These are phyloP conservation scores for Passiflora organensis DNA, from an alignment of 345 rosid species.

Conservation along the genomic window DNA sequence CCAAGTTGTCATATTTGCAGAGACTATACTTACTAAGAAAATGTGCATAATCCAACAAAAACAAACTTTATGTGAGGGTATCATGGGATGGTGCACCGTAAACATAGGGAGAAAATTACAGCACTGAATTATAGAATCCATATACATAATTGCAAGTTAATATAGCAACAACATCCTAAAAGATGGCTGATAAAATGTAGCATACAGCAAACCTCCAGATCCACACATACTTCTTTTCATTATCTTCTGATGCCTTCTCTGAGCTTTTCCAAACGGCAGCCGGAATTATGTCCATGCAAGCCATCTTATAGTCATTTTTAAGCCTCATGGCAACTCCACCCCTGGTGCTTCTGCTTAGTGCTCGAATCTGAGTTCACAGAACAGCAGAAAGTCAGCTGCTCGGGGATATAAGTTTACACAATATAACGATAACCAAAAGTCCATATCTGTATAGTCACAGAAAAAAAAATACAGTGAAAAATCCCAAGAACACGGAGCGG, in stretches of 20 bases:
- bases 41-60: too few relatives aligned
- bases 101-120: too few relatives aligned
- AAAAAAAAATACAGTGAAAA: too few relatives aligned
- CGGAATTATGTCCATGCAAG: constrained; percentile 86
- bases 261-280: constrained; percentile 48
- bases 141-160: too few relatives aligned
- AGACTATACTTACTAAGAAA: too few relatives aligned
- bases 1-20: too few relatives aligned
- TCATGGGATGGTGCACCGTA: too few relatives aligned
- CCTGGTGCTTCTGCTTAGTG: constrained; percentile 77
- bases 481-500: background rate
- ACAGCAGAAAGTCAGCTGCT: background rate
- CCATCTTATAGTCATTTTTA: constrained; percentile 73
- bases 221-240: constrained; percentile 50
- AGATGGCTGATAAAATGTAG: background rate
- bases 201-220: too few relatives aligned
- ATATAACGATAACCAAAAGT: too few relatives aligned
- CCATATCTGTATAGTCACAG: too few relatives aligned
- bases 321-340: constrained; percentile 88
- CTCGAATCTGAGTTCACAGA: constrained; percentile 55
- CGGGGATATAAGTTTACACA: background rate
- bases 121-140: too few relatives aligned
- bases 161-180: background rate
- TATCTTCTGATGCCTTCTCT: constrained; percentile 36
- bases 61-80: too few relatives aligned